These are phyloP conservation scores for Curvularia sp. DNA, from an alignment of 2,329 filamentous ascomycete genomes.

Conservation along the genomic window DNA sequence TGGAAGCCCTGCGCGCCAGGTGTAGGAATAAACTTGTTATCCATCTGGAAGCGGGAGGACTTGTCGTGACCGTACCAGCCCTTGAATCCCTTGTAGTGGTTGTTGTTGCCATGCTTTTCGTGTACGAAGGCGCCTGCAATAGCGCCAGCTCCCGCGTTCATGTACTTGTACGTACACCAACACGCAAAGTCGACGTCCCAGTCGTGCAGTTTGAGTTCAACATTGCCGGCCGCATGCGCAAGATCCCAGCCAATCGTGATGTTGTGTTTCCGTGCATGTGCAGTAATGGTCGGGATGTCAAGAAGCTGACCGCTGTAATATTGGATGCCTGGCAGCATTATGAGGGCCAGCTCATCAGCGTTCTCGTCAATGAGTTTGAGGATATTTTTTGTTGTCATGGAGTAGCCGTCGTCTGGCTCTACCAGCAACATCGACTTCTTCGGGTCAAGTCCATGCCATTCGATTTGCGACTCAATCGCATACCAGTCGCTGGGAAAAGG, in stretches of 20 bases:
- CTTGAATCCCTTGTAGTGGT: slow-evolving; percentile 70
- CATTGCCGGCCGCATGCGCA: slow-evolving; percentile 85
- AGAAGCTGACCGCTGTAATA: slow-evolving; percentile 91
- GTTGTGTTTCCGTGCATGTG: slow-evolving; percentile 72
- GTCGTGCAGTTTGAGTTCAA: slow-evolving; percentile 78
- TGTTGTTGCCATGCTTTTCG: slow-evolving; percentile 69
- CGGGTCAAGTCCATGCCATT: slow-evolving; percentile 70
- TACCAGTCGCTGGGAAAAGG: slow-evolving; percentile 91
- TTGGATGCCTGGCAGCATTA: slow-evolving; percentile 85
- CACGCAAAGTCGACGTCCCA: slow-evolving; percentile 91
- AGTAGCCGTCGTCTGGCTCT: slow-evolving; percentile 68
- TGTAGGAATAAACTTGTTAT: slow-evolving; percentile 78
- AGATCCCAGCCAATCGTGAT: slow-evolving; percentile 86
- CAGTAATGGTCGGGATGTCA: slow-evolving; percentile 80
- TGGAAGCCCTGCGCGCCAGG: slow-evolving; percentile 82
- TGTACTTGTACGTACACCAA: slow-evolving; percentile 95
- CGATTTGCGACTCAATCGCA: slow-evolving; percentile 81
- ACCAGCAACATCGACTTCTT: slow-evolving; percentile 74
- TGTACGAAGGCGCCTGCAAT: slow-evolving; percentile 85
- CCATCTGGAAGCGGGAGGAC: slow-evolving; percentile 79
- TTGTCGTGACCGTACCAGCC: slow-evolving; percentile 92
- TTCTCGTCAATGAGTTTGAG: slow-evolving; percentile 75
- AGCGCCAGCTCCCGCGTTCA: slow-evolving; percentile 82
- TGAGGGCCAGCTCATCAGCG: slow-evolving; percentile 72
- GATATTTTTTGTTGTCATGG: slow-evolving; percentile 72